Base-by-base conservation (phyloP, 352 stramenopile species). In the Phytophthora quininea region DNA sequence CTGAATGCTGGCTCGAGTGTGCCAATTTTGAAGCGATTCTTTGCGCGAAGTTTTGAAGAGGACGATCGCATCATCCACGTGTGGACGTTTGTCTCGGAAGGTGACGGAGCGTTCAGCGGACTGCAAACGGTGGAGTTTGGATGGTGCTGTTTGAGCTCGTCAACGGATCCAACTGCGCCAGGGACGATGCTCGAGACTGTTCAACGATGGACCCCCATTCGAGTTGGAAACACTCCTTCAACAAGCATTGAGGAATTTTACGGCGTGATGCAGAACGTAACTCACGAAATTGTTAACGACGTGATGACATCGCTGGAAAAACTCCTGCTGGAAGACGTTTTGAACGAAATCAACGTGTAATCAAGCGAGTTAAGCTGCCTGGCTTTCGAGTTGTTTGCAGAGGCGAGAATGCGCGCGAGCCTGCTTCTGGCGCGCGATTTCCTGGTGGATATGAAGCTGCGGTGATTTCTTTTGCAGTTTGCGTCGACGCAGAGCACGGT, bases 391-490 rank as follows among this genome's bases (percentile, higher is more conserved):
- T 38, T 71, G 42, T 42, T 19, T 54, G 24, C 52, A 51, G 27
- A 74, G 67, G 30, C 48, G 49, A 6, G 19, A 15, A 46, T 68
- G 60, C 14, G 77, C 76, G 11, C 72, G 64, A 30, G 79, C 64
- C 24, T 86, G 79, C 51, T 87, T 84, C 27, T 74, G 73, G 0
- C 59, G 68, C 46, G 62, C 33, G 48, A 91, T 91, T 54, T 89
- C 82, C 45, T 91, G 74, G 53, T 81, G 71, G 56, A 90, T 86
- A 38, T 77, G 60, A n/a, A 90, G 58, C 35, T 89, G 79, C n/a
- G 75, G 66, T 6, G 77, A 80, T 62, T 89, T 90, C 38, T 78
- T 81, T 9, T 79, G 62, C 19, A 72, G 67, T 61, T 89, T 91
- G 57, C 80, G 79, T 0, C 78, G 71, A 6, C 76, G 73, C 15